A percentile compares a stretch with the other conserved stretches of the same genome.
Conservation (phyloP, 768 basidiomycete genomes). For the Trametes sanguinea region DNA sequence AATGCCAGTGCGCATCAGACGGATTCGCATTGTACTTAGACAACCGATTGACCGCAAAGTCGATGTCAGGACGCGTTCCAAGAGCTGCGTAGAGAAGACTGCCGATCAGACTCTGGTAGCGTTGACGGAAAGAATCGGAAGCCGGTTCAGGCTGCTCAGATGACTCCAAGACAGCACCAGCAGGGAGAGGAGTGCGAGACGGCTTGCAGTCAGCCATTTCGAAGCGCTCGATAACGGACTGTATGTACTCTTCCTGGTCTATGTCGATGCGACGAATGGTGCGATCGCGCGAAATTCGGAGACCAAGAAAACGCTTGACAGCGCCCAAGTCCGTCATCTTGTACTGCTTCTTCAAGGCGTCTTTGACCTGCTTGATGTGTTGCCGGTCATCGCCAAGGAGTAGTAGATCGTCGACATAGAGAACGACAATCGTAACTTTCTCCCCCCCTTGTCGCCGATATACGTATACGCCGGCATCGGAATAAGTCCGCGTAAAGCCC, state of each 20-base stretch:
- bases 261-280: conserved; percentile 18
- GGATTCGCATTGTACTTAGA: conserved; percentile 37
- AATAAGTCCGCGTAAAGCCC: conserved; percentile 29
- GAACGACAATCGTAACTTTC: background rate
- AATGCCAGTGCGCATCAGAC: conserved; percentile 30
- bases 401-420: conserved; percentile 9
- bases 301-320: conserved; percentile 20
- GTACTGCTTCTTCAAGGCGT: conserved; percentile 5
- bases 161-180: background rate
- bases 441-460: conserved; percentile 1
- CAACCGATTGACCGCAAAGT: conserved; percentile 34
- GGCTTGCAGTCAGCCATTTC: conserved; percentile 25
- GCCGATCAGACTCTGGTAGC: conserved; percentile 27
- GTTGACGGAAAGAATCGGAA: conserved; percentile 6
- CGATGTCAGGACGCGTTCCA: conserved; percentile 39
- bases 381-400: background rate
- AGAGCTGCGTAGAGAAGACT: conserved; percentile 33
- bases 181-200: conserved; percentile 29
- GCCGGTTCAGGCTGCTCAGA: background rate
- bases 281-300: conserved; percentile 24
- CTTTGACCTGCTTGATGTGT: background rate
- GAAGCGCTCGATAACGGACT: conserved; percentile 25
- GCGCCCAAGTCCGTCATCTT: conserved; percentile 20
- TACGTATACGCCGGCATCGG: conserved; percentile 23
- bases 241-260: conserved; percentile 30